Evolutionary conservation across 805 yeast genomes (phyloP).

Genomic region (Blastobotrys robertii): DNA sequence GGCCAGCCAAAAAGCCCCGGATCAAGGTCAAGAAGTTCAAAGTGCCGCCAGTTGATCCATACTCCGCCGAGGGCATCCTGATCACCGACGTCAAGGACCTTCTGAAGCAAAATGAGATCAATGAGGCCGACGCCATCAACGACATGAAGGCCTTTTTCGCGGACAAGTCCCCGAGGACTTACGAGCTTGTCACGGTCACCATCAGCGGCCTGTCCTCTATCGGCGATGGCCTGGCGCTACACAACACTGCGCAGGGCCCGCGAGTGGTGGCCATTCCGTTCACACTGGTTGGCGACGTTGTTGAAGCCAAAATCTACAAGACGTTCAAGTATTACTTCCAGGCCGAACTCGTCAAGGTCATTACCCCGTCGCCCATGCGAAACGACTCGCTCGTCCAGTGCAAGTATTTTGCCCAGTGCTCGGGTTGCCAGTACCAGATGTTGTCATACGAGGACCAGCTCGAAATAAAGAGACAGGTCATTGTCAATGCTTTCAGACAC

Average conservation of each 20-base stretch:
- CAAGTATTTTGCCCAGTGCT: constrained; percentile 82
- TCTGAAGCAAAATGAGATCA: constrained; percentile 34
- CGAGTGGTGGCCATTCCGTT: constrained; percentile 74
- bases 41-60: constrained; percentile 56
- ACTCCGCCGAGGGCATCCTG: constrained; percentile 74
- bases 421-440: constrained; percentile 91
- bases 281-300: constrained; percentile 78
- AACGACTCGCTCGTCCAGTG: constrained; percentile 59
- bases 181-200: constrained; percentile 47
- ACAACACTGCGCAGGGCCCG: constrained; percentile 22
- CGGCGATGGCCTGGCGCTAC: constrained; percentile 79
- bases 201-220: constrained; percentile 56
- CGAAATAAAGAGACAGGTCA: constrained; percentile 59
- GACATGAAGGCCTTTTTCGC: constrained; percentile 60
- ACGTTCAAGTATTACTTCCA: constrained; percentile 69
- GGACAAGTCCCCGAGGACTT: constrained; percentile 43
- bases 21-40: constrained; percentile 37
- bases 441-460: constrained; percentile 66
- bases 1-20: constrained; percentile 1
- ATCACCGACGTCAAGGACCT: constrained; percentile 61
- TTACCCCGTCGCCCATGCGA: constrained; percentile 34
- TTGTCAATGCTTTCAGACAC: constrained; percentile 69
- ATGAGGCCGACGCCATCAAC: constrained; percentile 38
- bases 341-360: constrained; percentile 55
- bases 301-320: constrained; percentile 59